phyloP scores from a whole-genome alignment of 768 basidiomycete genomes.

The Russula sp. region DNA sequence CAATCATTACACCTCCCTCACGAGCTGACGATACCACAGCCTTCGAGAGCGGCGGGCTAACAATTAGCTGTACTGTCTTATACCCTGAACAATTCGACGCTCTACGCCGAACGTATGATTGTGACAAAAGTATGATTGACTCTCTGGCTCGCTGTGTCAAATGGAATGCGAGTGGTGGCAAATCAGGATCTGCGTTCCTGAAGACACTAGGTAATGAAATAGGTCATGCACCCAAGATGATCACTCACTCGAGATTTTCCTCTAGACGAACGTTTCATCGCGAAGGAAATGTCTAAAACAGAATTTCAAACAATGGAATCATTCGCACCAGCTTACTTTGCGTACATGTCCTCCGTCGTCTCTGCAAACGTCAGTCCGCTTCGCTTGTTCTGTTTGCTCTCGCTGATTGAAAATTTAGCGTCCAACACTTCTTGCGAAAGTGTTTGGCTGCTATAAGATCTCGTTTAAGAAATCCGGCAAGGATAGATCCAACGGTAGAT shows the following conservation, averaged over 20 bases:
- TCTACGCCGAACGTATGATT: slow-evolving; percentile 86
- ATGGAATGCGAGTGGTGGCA: slow-evolving; percentile 94
- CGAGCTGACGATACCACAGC: slow-evolving; percentile 45
- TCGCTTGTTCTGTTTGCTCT: not conserved
- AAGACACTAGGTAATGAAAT: slow-evolving; percentile 76
- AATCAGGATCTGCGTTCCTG: slow-evolving; percentile 94
- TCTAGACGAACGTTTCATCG: slow-evolving; percentile 95
- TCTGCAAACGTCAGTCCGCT: slow-evolving; percentile 63
- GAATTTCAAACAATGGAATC: slow-evolving; percentile 95
- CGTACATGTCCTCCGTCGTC: slow-evolving; percentile 96
- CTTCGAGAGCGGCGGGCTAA: slow-evolving; percentile 85
- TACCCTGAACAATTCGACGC: slow-evolving; percentile 98
- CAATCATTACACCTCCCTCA: not conserved
- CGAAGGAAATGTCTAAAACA: slow-evolving; percentile 88
- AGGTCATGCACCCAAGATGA: slow-evolving; percentile 10
- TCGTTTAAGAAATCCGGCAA: slow-evolving; percentile 80
- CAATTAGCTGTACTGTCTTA: slow-evolving; percentile 90
- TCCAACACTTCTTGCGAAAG: slow-evolving; percentile 92
- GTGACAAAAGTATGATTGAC: slow-evolving; percentile 91
- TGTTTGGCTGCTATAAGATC: slow-evolving; percentile 95
- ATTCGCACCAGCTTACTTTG: slow-evolving; percentile 96
- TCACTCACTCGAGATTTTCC: not conserved
- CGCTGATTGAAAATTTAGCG: slow-evolving; percentile 49
- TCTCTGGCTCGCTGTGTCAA: slow-evolving; percentile 91
- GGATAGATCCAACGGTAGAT: slow-evolving; percentile 60